A percentile compares a stretch with the other conserved stretches of the same genome.
These are phyloP conservation scores for Dioscorea cayenensis DNA, from an alignment of 116 monocot genomes.

Conservation along the genomic window DNA sequence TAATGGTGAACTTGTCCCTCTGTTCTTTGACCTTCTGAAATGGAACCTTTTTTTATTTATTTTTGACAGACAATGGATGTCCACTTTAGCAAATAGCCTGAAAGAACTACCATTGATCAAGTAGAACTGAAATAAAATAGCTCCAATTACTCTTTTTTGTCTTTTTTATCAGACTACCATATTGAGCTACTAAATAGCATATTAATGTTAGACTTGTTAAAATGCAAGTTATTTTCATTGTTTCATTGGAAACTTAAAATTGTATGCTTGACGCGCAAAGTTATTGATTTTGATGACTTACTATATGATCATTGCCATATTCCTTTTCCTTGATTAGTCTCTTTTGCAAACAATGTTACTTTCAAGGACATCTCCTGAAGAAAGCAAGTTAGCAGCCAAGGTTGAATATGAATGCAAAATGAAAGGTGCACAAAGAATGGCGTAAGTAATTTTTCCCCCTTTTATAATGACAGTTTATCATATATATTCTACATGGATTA, in stretches of 20 bases:
- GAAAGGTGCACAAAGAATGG: constrained; percentile 98
- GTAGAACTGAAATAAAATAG: too few species aligned
- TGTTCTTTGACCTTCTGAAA: too few species aligned
- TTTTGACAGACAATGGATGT: too few species aligned
- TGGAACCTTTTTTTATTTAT: too few species aligned
- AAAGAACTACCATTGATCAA: too few species aligned
- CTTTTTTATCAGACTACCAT: too few species aligned
- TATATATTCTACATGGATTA: not conserved
- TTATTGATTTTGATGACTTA: not conserved
- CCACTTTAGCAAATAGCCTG: too few species aligned
- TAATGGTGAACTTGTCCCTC: too few species aligned
- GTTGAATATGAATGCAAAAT: constrained; percentile 98
- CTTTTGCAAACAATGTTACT: constrained; percentile 90
- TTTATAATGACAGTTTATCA: not conserved
- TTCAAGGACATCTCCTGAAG: constrained; percentile 61
- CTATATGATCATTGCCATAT: constrained; percentile 4
- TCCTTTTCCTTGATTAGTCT: constrained; percentile 39
- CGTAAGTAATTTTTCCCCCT: constrained; percentile 41
- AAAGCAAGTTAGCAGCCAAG: constrained; percentile 75
- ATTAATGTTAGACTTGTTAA: too few species aligned
- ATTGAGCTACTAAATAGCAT: too few species aligned
- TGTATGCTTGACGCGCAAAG: not conserved
- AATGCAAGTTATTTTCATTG: too few species aligned
- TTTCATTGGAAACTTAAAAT: not conserved
- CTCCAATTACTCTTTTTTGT: too few species aligned